A percentile compares a stretch with the other conserved stretches of the same genome.
Conservation (phyloP, 805 yeast species). For the Candida montana region DNA sequence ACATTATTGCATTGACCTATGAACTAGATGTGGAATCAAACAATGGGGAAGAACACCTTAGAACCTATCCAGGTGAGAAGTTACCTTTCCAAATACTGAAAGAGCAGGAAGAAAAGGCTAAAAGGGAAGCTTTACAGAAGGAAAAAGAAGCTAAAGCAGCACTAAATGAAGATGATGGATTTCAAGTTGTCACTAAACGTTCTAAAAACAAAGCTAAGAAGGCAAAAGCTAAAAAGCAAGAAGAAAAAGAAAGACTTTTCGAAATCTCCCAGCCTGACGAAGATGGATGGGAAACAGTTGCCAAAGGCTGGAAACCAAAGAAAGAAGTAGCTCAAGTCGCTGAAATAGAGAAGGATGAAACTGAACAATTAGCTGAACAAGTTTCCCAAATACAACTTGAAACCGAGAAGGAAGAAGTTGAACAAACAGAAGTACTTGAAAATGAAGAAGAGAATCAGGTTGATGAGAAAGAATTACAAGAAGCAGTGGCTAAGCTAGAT, state of each 20-base stretch:
- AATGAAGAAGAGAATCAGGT: constrained; percentile 10
- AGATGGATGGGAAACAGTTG: constrained; percentile 1
- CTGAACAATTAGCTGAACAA: background rate
- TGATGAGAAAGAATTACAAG: constrained; percentile 16
- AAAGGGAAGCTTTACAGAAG: constrained; percentile 7
- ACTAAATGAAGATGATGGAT: background rate
- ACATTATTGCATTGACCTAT: constrained; percentile 84
- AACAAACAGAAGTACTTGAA: constrained; percentile 24
- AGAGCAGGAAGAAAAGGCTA: constrained; percentile 5
- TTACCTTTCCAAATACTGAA: constrained; percentile 18
- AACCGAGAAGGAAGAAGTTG: background rate
- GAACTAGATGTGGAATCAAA: constrained; percentile 74
- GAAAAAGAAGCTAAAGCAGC: constrained; percentile 7
- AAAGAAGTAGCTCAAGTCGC: background rate
- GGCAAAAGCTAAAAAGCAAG: constrained; percentile 54
- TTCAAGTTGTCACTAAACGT: constrained; percentile 18
- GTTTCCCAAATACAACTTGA: background rate
- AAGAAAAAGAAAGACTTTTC: constrained; percentile 14
- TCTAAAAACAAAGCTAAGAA: constrained; percentile 63
- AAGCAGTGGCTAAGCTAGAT: constrained; percentile 22
- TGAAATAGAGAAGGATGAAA: background rate
- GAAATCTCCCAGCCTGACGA: background rate
- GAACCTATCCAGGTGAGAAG: constrained; percentile 67
- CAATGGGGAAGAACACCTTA: constrained; percentile 63
- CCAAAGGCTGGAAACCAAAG: background rate